Evolutionary conservation across 257 asterid genomes (phyloP).

Genomic region (Mentha longifolia): DNA sequence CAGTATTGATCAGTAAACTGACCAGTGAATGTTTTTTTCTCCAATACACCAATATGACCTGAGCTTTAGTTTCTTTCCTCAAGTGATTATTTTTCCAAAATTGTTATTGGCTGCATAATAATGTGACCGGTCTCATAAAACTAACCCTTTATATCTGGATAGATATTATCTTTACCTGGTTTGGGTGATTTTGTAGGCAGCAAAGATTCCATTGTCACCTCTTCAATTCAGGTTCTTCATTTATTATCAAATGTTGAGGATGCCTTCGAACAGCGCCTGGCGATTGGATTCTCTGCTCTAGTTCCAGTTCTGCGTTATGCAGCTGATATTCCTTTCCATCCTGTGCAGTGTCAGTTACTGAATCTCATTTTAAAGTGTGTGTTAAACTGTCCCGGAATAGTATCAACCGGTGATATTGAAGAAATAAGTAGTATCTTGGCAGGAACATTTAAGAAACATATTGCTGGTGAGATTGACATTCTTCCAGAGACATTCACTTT

Average conservation of each 20-base stretch:
- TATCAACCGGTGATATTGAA: conserved; percentile 61
- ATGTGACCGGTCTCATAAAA: neutral
- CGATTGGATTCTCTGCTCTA: conserved; percentile 82
- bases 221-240: conserved; percentile 86
- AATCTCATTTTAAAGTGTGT: conserved; percentile 74
- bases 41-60: neutral
- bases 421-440: conserved; percentile 66
- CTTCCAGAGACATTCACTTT: conserved; percentile 79
- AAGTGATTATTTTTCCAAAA: neutral
- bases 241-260: conserved; percentile 69
- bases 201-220: conserved; percentile 73
- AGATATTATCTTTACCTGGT: conserved; percentile 25
- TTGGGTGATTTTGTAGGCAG: conserved; percentile 54
- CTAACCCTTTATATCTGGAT: conserved; percentile 29
- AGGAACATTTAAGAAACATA: conserved; percentile 67
- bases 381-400: conserved; percentile 72
- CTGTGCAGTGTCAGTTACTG: conserved; percentile 63
- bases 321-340: conserved; percentile 84
- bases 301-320: conserved; percentile 74
- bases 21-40: neutral
- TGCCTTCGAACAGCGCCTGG: conserved; percentile 75
- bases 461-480: conserved; percentile 68
- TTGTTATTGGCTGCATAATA: neutral
- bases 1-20: conserved; percentile 6
- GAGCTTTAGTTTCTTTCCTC: neutral